phyloP scores from a whole-genome alignment of 306 rosid genomes.

The Pterocarpus santalinus region DNA sequence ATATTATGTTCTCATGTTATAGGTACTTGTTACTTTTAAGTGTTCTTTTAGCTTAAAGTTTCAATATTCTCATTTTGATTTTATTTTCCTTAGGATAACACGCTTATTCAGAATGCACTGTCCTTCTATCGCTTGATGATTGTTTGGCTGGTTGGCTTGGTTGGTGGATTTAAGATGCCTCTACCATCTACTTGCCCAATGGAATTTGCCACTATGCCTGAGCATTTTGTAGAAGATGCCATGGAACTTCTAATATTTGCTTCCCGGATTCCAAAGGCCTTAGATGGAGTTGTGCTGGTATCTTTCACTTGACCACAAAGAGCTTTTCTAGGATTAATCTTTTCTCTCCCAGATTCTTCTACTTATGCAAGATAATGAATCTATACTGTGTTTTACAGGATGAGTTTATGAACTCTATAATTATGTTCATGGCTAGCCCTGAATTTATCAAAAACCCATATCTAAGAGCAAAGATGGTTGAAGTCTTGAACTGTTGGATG shows the following conservation, averaged over 20 bases:
- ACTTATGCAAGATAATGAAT: background rate
- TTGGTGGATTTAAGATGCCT: conserved; percentile 99
- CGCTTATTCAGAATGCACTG: conserved; percentile 82
- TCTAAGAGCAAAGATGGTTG: conserved; percentile 98
- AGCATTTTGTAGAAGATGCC: conserved; percentile 99
- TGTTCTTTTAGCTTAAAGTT: conserved; percentile 30
- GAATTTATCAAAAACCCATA: conserved; percentile 89
- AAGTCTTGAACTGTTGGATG: conserved; percentile 98
- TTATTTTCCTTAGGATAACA: conserved; percentile 68
- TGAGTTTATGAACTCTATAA: conserved; percentile 95
- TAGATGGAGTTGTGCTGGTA: conserved; percentile 93
- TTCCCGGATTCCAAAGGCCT: conserved; percentile 95
- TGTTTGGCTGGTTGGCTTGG: conserved; percentile 92
- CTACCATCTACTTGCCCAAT: conserved; percentile 79
- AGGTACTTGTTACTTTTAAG: conserved; percentile 6
- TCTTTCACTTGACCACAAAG: conserved; percentile 6
- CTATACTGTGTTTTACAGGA: conserved; percentile 67
- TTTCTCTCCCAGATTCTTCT: conserved; percentile 29
- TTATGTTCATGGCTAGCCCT: conserved; percentile 99
- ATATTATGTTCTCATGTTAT: conserved; percentile 22
- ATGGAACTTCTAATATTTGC: conserved; percentile 98
- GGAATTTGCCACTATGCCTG: conserved; percentile 95
- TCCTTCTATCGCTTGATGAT: conserved; percentile 89
- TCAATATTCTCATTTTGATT: conserved; percentile 30
- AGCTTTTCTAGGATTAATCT: conserved; percentile 30